Percentiles rank a stretch among this genome's conserved stretches.
phyloP scores from a whole-genome alignment of 108 stramenopile genomes.

The Aurantiochytrium sp. region DNA sequence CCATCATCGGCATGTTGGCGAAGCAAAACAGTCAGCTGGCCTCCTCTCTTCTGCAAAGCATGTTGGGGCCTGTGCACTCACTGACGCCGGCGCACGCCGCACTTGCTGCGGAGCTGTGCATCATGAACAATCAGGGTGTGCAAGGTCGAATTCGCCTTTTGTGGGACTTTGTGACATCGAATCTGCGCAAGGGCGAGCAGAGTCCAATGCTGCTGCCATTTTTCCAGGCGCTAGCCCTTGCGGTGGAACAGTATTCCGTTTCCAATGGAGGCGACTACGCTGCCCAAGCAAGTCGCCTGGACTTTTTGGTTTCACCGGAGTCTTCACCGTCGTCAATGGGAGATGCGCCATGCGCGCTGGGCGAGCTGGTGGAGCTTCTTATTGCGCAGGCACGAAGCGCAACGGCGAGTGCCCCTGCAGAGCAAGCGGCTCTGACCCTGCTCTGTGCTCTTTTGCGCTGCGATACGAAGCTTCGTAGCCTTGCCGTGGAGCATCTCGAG shows the following conservation, averaged over 20 bases:
- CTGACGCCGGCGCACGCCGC: conserved; percentile 13
- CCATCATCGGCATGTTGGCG: not conserved
- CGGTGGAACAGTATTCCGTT: not conserved
- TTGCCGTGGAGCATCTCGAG: not conserved
- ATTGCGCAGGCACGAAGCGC: not conserved
- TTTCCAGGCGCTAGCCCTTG: not conserved
- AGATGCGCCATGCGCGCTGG: not conserved
- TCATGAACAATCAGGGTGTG: not conserved
- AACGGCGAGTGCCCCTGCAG: not conserved
- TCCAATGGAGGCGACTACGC: not conserved
- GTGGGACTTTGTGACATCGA: not conserved
- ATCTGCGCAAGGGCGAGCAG: not conserved
- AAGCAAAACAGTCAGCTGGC: not conserved
- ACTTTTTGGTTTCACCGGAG: not conserved
- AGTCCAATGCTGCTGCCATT: not conserved
- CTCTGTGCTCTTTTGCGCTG: not conserved
- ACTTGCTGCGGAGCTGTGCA: not conserved
- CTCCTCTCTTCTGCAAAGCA: not conserved
- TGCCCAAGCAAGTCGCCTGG: not conserved
- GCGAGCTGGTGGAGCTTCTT: not conserved
- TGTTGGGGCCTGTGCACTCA: not conserved
- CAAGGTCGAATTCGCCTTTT: not conserved
- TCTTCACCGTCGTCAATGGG: not conserved
- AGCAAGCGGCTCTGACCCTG: not conserved
- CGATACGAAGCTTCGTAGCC: not conserved